These are phyloP conservation scores for Cladorrhinum sp. DNA, from an alignment of 2,329 filamentous ascomycete species.

Conservation along the genomic window DNA sequence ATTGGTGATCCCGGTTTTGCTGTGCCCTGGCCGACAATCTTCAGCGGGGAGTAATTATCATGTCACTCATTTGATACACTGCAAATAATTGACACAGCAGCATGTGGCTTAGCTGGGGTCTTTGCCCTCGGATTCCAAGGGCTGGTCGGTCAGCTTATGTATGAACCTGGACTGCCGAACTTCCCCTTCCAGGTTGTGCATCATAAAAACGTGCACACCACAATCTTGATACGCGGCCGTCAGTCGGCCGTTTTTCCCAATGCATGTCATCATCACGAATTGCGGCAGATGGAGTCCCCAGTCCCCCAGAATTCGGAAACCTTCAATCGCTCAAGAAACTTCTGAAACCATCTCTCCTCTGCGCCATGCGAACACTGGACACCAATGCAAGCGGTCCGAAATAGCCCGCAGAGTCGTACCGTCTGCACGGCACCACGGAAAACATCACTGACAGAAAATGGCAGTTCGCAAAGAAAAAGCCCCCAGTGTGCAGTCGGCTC, in stretches of 20 bases:
- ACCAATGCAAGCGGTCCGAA: constrained; percentile 4
- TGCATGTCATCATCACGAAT: background rate
- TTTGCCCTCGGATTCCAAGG: background rate
- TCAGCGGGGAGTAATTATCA: background rate
- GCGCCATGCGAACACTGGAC: background rate
- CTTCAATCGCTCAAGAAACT: too few species aligned
- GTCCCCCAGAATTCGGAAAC: too few species aligned
- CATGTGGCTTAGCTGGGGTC: background rate
- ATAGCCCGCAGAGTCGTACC: constrained; percentile 3
- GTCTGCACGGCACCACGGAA: too few species aligned
- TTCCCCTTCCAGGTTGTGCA: too few species aligned
- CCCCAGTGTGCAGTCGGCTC: constrained; percentile 1
- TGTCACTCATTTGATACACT: too few species aligned
- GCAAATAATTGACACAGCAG: too few species aligned
- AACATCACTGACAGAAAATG: too few species aligned
- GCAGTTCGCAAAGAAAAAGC: constrained; percentile 10
- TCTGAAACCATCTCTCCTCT: background rate
- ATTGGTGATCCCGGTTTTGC: too few species aligned
- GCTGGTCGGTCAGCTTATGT: background rate
- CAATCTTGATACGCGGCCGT: background rate
- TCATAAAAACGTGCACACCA: too few species aligned
- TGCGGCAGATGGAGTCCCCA: too few species aligned
- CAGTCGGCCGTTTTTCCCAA: background rate
- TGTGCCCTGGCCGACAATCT: too few species aligned
- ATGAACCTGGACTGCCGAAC: background rate